Base-by-base conservation (phyloP, 306 rosid genomes). In the Leucaena leucocephala region DNA sequence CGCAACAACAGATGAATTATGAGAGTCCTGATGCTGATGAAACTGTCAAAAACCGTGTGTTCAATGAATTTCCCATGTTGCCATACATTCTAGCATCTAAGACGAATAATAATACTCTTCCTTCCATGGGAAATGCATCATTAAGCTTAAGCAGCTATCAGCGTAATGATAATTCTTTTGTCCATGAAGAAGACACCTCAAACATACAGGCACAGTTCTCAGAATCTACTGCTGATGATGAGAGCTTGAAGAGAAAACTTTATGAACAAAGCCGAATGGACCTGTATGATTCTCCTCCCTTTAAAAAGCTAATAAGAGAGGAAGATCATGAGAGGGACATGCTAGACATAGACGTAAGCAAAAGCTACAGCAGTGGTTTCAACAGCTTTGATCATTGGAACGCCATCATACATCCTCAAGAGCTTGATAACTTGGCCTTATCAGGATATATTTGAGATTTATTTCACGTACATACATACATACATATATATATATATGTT, bases 71-170 rank as follows among this genome's bases (percentile, higher is more conserved):
- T 71, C 91, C 94, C 7, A 84, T 90, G 97, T 70, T 88, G 39
- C 93, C 94, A 52, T 88, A 83, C 76, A 87, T 90, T 75, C 80
- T 90, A 45, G 87, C 89, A 68, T 79, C 90, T 72, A 79, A 74
- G 49, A 19, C 11, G 62, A 71, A 46, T 55, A 27, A 27, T 27
- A 55, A 43, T 54, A 55, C 55, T 65, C 82, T 84, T 34, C 78
- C 83, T 35, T 85, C 81, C 68, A 14, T 63, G 12, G 80, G 78
- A 50, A 54, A 82, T 78, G 14, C 89, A 80, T 77, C 89, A 72
- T 79, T 88, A 72, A 76, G 66, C 86, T 72, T 79, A 19, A 79
- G 68, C 79, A 77, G 69, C 67, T 82, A 71, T 72, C 84, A 34
- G 34, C 0, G 27, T 27, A 45, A 38, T 48, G 83, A 66, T 19